Conservation (phyloP, 2,329 filamentous ascomycete genomes). For the Meredithiella fracta region DNA sequence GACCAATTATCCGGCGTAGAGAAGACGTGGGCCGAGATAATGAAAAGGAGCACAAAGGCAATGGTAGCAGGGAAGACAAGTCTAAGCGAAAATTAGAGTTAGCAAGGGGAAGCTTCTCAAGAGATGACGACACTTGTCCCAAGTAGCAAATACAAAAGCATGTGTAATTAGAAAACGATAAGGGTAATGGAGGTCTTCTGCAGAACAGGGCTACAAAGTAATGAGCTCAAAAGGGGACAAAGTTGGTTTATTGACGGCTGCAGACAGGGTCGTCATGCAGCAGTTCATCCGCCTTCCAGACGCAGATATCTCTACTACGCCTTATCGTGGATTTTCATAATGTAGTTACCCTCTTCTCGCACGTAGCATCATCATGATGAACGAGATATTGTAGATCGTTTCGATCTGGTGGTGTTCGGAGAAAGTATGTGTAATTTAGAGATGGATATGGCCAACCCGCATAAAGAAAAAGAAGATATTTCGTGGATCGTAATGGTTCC, state of each 20-base stretch:
- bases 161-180: too few relatives aligned
- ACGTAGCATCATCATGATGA: slow-evolving; percentile 8
- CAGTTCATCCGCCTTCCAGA: too few relatives aligned
- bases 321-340: background rate
- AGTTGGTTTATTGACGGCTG: background rate
- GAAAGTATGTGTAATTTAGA: background rate
- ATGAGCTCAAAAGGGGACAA: background rate
- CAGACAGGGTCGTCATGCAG: too few relatives aligned
- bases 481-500: background rate
- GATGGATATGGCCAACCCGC: background rate
- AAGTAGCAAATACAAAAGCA: too few relatives aligned
- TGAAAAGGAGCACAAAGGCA: slow-evolving; percentile 12
- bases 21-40: slow-evolving; percentile 13
- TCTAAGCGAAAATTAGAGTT: background rate
- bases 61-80: slow-evolving; percentile 9
- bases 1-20: slow-evolving; percentile 12
- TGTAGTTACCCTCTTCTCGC: slow-evolving; percentile 11
- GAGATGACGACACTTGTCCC: background rate
- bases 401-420: background rate
- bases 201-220: too few relatives aligned
- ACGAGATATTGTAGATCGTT: background rate
- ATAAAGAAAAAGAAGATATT: too few relatives aligned
- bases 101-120: background rate
- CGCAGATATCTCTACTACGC: background rate
- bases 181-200: too few relatives aligned